phyloP scores from a whole-genome alignment of 2,329 filamentous ascomycete species.

The Monosporascus ibericus region DNA sequence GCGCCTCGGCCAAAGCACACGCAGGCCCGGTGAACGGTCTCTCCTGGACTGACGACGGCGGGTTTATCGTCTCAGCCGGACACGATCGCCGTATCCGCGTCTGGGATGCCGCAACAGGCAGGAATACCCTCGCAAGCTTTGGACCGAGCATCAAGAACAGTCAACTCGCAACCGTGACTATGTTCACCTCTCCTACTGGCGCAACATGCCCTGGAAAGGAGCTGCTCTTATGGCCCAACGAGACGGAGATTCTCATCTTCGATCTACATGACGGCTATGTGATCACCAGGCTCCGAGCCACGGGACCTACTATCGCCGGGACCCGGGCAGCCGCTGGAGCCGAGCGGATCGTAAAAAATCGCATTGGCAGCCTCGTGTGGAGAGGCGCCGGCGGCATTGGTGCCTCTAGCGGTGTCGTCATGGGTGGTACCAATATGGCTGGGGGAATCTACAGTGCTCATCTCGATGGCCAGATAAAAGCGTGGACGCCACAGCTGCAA shows the following conservation, averaged over 20 bases:
- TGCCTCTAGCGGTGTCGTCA: constrained; percentile 51
- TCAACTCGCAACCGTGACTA: constrained; percentile 53
- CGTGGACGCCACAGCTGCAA: constrained; percentile 62
- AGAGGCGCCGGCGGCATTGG: constrained; percentile 54
- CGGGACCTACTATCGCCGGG: constrained; percentile 46
- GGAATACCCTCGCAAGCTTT: constrained; percentile 85
- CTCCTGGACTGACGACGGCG: constrained; percentile 75
- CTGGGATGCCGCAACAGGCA: constrained; percentile 75
- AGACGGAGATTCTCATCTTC: constrained; percentile 71
- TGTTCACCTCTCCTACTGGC: constrained; percentile 58
- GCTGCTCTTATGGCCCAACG: constrained; percentile 75
- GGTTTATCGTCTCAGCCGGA: constrained; percentile 70
- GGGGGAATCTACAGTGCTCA: constrained; percentile 72
- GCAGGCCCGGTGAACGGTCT: constrained; percentile 78
- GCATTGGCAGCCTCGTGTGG: constrained; percentile 75
- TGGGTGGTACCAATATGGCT: constrained; percentile 46
- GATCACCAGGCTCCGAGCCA: constrained; percentile 63
- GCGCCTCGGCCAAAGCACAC: constrained; percentile 60
- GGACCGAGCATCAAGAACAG: constrained; percentile 74
- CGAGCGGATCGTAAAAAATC: constrained; percentile 55
- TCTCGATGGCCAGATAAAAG: constrained; percentile 74
- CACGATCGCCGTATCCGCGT: constrained; percentile 81
- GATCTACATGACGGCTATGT: constrained; percentile 72
- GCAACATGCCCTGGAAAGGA: constrained; percentile 53
- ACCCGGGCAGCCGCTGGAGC: constrained; percentile 35